These are phyloP conservation scores for Podospora pseudoanserina DNA, from an alignment of 495 filamentous ascomycete species.

Conservation along the genomic window DNA sequence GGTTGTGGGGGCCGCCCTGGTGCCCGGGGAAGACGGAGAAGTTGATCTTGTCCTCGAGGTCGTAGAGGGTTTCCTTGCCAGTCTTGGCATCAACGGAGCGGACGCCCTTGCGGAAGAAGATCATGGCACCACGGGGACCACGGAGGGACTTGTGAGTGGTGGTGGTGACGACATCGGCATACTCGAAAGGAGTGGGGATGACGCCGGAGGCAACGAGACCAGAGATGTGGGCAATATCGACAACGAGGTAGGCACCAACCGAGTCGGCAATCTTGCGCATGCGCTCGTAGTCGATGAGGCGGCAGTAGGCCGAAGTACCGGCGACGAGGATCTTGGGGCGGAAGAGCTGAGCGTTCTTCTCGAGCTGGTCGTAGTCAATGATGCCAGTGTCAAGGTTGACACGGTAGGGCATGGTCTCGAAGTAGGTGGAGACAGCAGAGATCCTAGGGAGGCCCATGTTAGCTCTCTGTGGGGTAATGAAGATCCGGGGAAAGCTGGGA, in stretches of 20 bases:
- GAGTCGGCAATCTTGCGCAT: conserved; percentile 97
- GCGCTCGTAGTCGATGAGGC: conserved; percentile 91
- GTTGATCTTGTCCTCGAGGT: conserved; percentile 96
- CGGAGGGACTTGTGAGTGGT: conserved; percentile 99
- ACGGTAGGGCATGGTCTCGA: conserved; percentile 91
- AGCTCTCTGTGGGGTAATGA: background rate
- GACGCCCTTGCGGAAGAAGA: conserved; percentile 98
- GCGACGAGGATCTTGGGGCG: conserved; percentile 94
- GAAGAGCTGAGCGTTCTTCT: conserved; percentile 90
- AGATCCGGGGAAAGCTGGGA: conserved; percentile 1
- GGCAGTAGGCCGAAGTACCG: conserved; percentile 97
- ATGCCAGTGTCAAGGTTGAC: conserved; percentile 88
- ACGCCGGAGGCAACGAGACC: conserved; percentile 90
- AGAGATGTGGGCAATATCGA: conserved; percentile 99
- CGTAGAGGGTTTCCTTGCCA: conserved; percentile 85
- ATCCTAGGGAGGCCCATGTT: conserved; percentile 54
- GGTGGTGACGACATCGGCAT: conserved; percentile 96
- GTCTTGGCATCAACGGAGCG: conserved; percentile 82
- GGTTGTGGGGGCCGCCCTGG: conserved; percentile 99
- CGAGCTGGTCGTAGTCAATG: conserved; percentile 93
- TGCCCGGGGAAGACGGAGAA: conserved; percentile 99
- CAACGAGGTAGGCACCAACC: conserved; percentile 89
- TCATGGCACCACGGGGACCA: conserved; percentile 98
- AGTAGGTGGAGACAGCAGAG: conserved; percentile 90
- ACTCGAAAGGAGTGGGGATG: conserved; percentile 88